Base-by-base conservation (phyloP, 768 basidiomycete genomes). In the Auricularia auricula-judae region DNA sequence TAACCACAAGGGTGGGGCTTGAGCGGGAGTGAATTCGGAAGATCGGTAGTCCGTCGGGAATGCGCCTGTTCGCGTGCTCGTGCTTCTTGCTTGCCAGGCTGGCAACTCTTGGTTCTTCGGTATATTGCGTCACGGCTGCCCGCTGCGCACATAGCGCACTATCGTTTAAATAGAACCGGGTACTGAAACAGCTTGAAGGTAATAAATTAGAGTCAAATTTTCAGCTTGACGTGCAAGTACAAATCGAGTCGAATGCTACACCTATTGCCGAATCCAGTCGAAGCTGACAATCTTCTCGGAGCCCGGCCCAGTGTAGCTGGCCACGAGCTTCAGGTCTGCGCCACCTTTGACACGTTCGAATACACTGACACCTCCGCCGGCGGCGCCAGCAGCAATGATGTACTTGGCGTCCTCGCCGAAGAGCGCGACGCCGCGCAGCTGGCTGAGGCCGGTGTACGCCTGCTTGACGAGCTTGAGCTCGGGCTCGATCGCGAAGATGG, bases 381-480 rank as follows among this genome's bases (percentile, higher is more conserved):
- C 79, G 34, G 76, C 74, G 14, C 84, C 85, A 7, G 80, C 79
- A 33, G 84, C 84, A 47, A 86, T 76, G 35, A 88, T 73, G 69
- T 79, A 83, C 35, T 79, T 80, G 60, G 83, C 83, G 58, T 77
- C 78, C 3, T 79, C 77, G 18, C 69, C 74, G 67, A 83, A 82
- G 63, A 87, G 76, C 73, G 81, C 78, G 85, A 89, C 87, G 3
- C 86, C 87, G 36, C 86, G 76, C 39, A 88, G 79, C 70, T 87
- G 83, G 67, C 84, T 76, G 62, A 87, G 72, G 11, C 86, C 84
- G 0, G 85, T 87, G 74, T 79, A 86, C 21, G 86, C 81, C 64
- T 86, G 83, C 12, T 75, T 75, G 43, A 84, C 69, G 53, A 84
- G 74, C 36, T 73, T 71, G 47, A 86, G 71, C 39, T 66, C 59